Evolutionary conservation across 305 asterid genomes (phyloP).

Genomic region (Coffea humblotiana): DNA sequence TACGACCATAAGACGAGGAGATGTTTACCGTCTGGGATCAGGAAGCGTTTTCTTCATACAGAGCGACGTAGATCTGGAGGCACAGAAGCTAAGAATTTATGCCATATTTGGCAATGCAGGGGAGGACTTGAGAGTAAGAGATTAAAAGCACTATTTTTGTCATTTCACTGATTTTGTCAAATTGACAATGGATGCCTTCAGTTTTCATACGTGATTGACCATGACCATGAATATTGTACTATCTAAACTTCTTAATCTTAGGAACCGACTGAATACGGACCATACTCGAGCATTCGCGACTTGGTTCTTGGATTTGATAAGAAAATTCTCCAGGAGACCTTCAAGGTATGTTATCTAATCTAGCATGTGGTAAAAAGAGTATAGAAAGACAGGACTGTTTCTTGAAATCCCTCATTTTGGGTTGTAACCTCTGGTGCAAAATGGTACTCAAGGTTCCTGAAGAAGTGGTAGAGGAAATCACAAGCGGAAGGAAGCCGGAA

Average conservation of each 20-base stretch:
- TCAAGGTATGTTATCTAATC: slow-evolving; percentile 36
- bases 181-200: not conserved
- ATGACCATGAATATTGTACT: not conserved
- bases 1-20: slow-evolving; percentile 52
- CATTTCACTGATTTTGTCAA: not conserved
- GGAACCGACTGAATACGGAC: slow-evolving; percentile 41
- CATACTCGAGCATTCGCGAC: slow-evolving; percentile 65
- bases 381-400: not conserved
- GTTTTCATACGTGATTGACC: not conserved
- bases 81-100: slow-evolving; percentile 59
- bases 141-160: not conserved
- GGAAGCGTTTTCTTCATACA: slow-evolving; percentile 68
- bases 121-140: slow-evolving; percentile 34
- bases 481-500: slow-evolving; percentile 42
- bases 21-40: slow-evolving; percentile 47
- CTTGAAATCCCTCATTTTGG: not conserved
- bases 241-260: slow-evolving; percentile 6
- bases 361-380: not conserved
- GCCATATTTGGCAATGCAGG: slow-evolving; percentile 58
- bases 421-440: not conserved
- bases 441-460: slow-evolving; percentile 43
- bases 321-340: slow-evolving; percentile 61
- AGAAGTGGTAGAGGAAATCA: slow-evolving; percentile 54
- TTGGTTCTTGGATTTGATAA: slow-evolving; percentile 74
- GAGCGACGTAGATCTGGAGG: slow-evolving; percentile 54